phyloP scores from a whole-genome alignment of 805 yeast species.

The Clavispora fructus region DNA sequence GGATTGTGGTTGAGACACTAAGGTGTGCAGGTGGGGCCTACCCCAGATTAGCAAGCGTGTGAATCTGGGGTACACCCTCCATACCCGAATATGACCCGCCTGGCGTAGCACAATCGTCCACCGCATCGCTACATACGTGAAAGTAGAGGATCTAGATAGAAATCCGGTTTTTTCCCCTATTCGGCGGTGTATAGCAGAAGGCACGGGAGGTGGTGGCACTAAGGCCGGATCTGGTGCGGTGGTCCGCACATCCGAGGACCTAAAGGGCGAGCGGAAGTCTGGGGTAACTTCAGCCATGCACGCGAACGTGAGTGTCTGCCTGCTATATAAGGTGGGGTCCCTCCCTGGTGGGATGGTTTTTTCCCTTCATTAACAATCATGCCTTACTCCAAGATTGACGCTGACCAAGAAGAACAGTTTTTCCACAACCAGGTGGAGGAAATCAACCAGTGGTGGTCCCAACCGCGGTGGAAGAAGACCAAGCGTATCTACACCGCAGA shows the following conservation, averaged over 20 bases:
- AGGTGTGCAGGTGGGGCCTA: neutral
- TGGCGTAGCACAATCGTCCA: too few relatives aligned
- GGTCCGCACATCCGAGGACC: slow-evolving; percentile 10
- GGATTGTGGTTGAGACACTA: neutral
- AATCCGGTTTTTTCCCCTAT: too few relatives aligned
- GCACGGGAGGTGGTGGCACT: too few relatives aligned
- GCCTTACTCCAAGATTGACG: slow-evolving; percentile 55
- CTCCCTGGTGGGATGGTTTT: neutral
- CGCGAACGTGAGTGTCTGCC: neutral
- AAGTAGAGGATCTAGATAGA: too few relatives aligned
- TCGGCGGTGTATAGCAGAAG: too few relatives aligned
- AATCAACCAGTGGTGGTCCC: slow-evolving; percentile 85
- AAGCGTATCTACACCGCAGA: slow-evolving; percentile 84
- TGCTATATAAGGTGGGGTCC: neutral
- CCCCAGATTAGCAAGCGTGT: slow-evolving; percentile 1
- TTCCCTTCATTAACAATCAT: slow-evolving; percentile 11
- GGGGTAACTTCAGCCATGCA: slow-evolving; percentile 6
- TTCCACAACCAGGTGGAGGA: slow-evolving; percentile 67
- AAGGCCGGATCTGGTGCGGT: neutral
- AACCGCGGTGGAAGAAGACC: slow-evolving; percentile 86
- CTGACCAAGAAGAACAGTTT: slow-evolving; percentile 56
- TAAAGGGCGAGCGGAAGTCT: slow-evolving; percentile 8
- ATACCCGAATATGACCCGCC: too few relatives aligned
- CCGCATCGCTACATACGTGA: too few relatives aligned
- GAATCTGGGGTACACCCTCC: neutral